These are phyloP conservation scores for Syzygium oleosum DNA, from an alignment of 345 rosid genomes.

Conservation along the genomic window DNA sequence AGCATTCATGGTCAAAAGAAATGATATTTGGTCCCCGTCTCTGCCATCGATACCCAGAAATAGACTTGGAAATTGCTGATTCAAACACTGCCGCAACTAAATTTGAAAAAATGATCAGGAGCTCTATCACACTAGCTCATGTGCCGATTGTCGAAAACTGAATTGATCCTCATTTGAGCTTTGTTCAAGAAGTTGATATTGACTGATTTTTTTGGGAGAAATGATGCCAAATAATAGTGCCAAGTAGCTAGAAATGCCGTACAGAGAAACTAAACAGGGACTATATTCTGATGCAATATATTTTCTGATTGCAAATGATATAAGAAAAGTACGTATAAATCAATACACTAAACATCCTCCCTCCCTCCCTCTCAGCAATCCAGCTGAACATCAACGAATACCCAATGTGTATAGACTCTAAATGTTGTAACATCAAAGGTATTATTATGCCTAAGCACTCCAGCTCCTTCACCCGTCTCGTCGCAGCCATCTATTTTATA, in stretches of 20 bases:
- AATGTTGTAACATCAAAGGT: not conserved
- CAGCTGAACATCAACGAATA: not conserved
- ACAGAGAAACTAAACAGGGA: not conserved
- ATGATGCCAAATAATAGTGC: not conserved
- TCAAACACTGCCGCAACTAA: not conserved
- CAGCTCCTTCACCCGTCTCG: not conserved
- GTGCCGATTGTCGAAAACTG: not conserved
- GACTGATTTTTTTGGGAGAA: not conserved
- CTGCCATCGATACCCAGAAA: no score
- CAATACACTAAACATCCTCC: not conserved
- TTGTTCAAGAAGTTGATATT: not conserved
- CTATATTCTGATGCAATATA: not conserved
- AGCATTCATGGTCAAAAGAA: no score
- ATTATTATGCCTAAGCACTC: not conserved
- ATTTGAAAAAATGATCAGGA: not conserved
- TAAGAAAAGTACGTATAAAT: not conserved
- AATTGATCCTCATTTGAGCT: not conserved
- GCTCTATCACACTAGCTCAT: not conserved
- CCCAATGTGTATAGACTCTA: not conserved
- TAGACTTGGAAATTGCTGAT: not conserved
- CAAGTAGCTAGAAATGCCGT: not conserved
- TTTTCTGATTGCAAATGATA: not conserved
- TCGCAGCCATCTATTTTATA: not conserved
- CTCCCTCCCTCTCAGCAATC: not conserved
- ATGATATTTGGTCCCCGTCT: no score